These are phyloP conservation scores for Sphaerosporella brunnea DNA, from an alignment of 495 filamentous ascomycete genomes.

Conservation along the genomic window DNA sequence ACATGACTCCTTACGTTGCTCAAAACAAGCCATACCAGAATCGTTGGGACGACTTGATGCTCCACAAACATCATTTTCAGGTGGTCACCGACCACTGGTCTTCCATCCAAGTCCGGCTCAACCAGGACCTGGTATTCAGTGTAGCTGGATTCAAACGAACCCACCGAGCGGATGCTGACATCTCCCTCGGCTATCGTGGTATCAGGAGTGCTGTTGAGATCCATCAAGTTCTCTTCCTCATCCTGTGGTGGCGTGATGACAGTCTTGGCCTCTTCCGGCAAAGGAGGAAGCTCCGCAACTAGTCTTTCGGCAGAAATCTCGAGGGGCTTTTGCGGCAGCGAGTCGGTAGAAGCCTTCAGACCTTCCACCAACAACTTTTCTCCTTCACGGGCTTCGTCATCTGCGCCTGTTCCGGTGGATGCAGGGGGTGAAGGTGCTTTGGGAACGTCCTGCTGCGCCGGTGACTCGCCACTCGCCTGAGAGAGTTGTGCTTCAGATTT, in stretches of 20 bases:
- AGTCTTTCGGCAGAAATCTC: conserved; percentile 18
- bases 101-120: conserved; percentile 47
- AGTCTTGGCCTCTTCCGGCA: conserved; percentile 15
- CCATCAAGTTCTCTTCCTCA: conserved; percentile 23
- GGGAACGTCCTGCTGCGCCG: conserved; percentile 12
- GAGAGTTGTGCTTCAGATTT: not conserved
- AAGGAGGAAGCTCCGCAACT: conserved; percentile 25
- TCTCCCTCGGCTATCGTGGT: conserved; percentile 20
- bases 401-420: conserved; percentile 18
- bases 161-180: conserved; percentile 20
- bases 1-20: no score
- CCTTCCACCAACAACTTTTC: conserved; percentile 18
- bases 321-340: conserved; percentile 2
- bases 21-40: conserved; percentile 44
- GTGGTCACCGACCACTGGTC: conserved; percentile 91
- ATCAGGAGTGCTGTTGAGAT: conserved; percentile 20
- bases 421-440: conserved; percentile 20
- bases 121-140: conserved; percentile 27
- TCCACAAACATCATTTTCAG: conserved; percentile 96
- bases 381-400: conserved; percentile 16
- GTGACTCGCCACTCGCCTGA: not conserved
- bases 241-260: conserved; percentile 12
- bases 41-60: conserved; percentile 85
- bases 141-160: conserved; percentile 19
- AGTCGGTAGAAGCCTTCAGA: conserved; percentile 16